Base-by-base conservation (phyloP, 228 moss, liverwort and hornwort species). In the Sphagnum magellanicum region DNA sequence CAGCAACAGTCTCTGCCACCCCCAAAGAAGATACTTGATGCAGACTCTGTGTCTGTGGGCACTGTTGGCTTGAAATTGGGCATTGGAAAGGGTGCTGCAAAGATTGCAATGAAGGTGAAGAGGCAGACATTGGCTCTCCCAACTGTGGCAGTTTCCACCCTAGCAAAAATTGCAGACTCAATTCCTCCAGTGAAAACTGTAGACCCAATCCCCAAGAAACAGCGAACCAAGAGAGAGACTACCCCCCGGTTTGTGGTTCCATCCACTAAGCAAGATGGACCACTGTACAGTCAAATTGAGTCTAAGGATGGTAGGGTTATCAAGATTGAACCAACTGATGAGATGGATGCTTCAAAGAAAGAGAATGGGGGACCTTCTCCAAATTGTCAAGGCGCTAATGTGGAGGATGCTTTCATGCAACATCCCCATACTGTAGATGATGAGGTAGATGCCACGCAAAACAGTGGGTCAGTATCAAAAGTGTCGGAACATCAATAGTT, bases 31-130 rank as follows among this genome's bases (percentile, higher is more conserved):
- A 72, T 61, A 13, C 62, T 10, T 51, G 58, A 61, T 53, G 72
- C 78, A 47, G 78, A 76, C 59, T 49, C 68, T 5, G 78, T 52
- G 49, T 81, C 79, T 47, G 76, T 81, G 62, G 85, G 85, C 63
- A 85, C 81, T 67, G 85, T 78, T 32, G 76, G 76, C 65, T 64
- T 79, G 74, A 85, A 81, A 72, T 57, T 81, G 59, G 81, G 79
- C 61, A 76, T 76, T 48, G 85, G 85, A 67, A 85, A 85, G 74
- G 72, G 71, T 71, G 68, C 76, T 69, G 72, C 76, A 57, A 81
- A 81, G 72, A 81, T 76, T 78, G 32, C 32, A 32, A 32, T 32
- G 32, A 32, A 32, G 32, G 32, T 32, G 32, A 32, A 32, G 32
- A 32, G 32, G 32, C 32, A 32, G 32, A 32, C 32, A 32, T 32